phyloP scores from a whole-genome alignment of 1,284 basidiomycete species.

The Cystobasidium pallidum region DNA sequence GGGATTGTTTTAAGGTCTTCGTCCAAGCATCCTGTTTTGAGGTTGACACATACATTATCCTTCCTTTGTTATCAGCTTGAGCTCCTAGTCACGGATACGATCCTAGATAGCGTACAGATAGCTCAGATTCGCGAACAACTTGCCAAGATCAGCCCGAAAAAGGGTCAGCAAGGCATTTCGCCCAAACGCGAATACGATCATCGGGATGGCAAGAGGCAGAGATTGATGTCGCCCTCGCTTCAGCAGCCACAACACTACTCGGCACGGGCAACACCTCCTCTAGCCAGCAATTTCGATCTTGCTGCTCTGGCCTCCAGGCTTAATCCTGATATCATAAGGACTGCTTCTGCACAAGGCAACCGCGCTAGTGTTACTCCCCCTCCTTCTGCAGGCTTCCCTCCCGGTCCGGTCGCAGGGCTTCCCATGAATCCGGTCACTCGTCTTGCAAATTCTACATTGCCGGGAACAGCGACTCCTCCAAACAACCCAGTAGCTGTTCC shows the following conservation, averaged over 20 bases:
- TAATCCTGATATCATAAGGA: constrained; percentile 35
- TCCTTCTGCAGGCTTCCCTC: neutral
- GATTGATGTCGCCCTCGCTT: constrained; percentile 36
- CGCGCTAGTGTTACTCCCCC: constrained; percentile 28
- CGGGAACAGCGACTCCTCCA: constrained; percentile 4
- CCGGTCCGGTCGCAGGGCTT: neutral
- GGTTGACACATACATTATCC: neutral
- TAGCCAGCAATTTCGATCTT: constrained; percentile 14
- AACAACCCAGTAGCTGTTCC: neutral
- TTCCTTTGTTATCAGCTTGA: constrained; percentile 64
- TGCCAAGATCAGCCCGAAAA: constrained; percentile 57
- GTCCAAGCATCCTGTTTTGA: no score
- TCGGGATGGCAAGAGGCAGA: constrained; percentile 21
- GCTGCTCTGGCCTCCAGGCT: constrained; percentile 38
- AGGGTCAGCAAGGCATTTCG: neutral
- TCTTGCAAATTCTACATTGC: neutral
- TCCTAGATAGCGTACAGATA: constrained; percentile 77
- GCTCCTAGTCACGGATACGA: constrained; percentile 69
- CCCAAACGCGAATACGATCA: constrained; percentile 14
- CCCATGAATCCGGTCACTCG: neutral
- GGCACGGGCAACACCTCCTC: constrained; percentile 26
- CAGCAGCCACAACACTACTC: constrained; percentile 52
- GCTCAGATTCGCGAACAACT: constrained; percentile 77
- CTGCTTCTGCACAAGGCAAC: constrained; percentile 27
- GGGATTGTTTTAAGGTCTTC: no score